A percentile compares a stretch with the other conserved stretches of the same genome.
Evolutionary conservation across 495 filamentous ascomycete species (phyloP).

Genomic region (Tuber calosporum): DNA sequence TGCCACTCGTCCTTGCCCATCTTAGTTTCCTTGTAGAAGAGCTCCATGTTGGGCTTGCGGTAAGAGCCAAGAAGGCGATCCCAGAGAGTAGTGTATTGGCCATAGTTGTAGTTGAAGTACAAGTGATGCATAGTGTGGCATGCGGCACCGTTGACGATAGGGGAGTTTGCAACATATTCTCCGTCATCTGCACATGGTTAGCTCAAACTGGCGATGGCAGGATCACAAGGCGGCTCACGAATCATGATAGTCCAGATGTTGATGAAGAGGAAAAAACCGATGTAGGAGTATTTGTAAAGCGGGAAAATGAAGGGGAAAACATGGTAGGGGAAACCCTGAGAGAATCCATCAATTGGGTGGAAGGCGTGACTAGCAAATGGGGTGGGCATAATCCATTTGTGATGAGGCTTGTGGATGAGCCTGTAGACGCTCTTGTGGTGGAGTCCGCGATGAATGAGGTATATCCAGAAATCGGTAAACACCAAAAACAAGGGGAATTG

Average conservation of each 20-base stretch:
- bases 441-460: conserved; percentile 86
- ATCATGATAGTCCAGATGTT: conserved; percentile 98
- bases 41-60: conserved; percentile 74
- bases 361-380: conserved; percentile 89
- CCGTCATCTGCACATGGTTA: conserved; percentile 58
- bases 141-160: conserved; percentile 86
- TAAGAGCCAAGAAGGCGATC: conserved; percentile 86
- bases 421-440: conserved; percentile 83
- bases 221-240: conserved; percentile 44
- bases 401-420: conserved; percentile 87
- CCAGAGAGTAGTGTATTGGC: conserved; percentile 94
- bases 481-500: conserved; percentile 88
- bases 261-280: conserved; percentile 81
- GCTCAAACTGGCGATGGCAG: not conserved
- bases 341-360: conserved; percentile 88
- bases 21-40: conserved; percentile 83
- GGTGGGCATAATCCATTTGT: conserved; percentile 99
- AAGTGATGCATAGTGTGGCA: conserved; percentile 96
- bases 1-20: conserved; percentile 77
- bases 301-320: conserved; percentile 90
- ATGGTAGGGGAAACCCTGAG: conserved; percentile 90
- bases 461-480: conserved; percentile 92
- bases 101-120: conserved; percentile 99
- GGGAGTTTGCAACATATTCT: conserved; percentile 84
- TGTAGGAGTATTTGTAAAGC: conserved; percentile 81